Base-by-base conservation (phyloP, 1,284 basidiomycete genomes). In the Cutaneotrichosporon arboriforme region DNA sequence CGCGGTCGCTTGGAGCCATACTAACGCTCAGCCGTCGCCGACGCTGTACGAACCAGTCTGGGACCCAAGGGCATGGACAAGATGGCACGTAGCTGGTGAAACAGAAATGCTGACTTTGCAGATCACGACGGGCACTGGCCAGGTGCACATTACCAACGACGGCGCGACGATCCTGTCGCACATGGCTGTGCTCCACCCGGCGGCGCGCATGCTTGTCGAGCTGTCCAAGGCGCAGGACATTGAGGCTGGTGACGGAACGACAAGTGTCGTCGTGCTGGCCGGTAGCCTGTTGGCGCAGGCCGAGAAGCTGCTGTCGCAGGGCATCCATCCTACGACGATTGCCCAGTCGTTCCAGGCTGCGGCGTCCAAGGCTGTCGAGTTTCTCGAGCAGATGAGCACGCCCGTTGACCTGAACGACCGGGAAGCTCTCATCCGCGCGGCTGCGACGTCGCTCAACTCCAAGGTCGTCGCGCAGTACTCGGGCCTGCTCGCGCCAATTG, bases 381-480 rank as follows among this genome's bases (percentile, higher is more conserved):
- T 86, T 74, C 79, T 99, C 43, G 88, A 86, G 21, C 92, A 96
- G 63, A 87, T 98, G 60, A 90, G 91, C 4, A 88, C 87, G 3
- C 92, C 94, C 0, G 86, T 99, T 51, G 88, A 97, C 76, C 78
- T 99, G 51, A 86, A 82, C 58, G 96, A 99, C 77, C 86, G 84
- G 62, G 83, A 88, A 41, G 87, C 82, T 54, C 81, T 99, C 8
- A 78, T 97, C 17, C 86, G 91, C 46, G 96, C 93, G 18, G 96
- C 96, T 5, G 90, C 87, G 67, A 99, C 96, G 0, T 91, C 88
- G 52, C 78, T 99, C 48, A 97, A 96, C 78, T 98, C 94, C 51
- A 99, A 94, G 90, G 97, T 99, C 65, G 96, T 98, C 43, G 97
- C 94, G 17, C 96, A 98, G 82, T 98, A 97, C 76, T 98, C 96